phyloP scores from a whole-genome alignment of 1,139 yeast genomes.

The Blastobotrys indianensis region DNA sequence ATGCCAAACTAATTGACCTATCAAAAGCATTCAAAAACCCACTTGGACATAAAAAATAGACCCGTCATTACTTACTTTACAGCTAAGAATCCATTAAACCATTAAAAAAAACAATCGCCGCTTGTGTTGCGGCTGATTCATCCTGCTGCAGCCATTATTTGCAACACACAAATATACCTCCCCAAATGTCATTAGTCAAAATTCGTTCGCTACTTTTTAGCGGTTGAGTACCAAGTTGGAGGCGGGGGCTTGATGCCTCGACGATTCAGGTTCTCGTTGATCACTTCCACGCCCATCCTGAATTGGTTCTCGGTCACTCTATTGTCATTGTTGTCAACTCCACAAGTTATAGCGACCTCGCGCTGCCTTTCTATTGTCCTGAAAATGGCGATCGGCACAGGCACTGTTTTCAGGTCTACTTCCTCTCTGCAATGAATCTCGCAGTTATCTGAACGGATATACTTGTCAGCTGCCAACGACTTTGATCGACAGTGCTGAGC shows the following conservation, averaged over 20 bases:
- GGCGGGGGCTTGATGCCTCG: constrained; percentile 7
- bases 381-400: constrained; percentile 4
- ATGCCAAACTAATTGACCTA: too few species aligned
- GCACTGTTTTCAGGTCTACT: neutral
- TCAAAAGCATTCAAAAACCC: too few species aligned
- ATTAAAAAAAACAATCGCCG: too few species aligned
- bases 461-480: too few species aligned
- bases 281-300: constrained; percentile 9
- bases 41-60: too few species aligned
- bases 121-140: too few species aligned
- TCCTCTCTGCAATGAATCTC: neutral
- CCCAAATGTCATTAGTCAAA: neutral
- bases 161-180: neutral
- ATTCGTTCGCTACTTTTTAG: neutral
- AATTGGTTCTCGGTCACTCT: constrained; percentile 8
- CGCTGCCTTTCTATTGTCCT: constrained; percentile 8
- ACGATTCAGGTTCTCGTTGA: constrained; percentile 8
- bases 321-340: neutral
- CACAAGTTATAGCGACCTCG: constrained; percentile 3
- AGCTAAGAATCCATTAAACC: too few species aligned
- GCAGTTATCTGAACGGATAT: neutral
- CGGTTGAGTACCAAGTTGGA: constrained; percentile 3
- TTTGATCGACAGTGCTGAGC: too few species aligned
- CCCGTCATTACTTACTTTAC: too few species aligned
- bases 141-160: neutral